Evolutionary conservation across 495 filamentous ascomycete species (phyloP).

Genomic region (Rhypophila decipiens): DNA sequence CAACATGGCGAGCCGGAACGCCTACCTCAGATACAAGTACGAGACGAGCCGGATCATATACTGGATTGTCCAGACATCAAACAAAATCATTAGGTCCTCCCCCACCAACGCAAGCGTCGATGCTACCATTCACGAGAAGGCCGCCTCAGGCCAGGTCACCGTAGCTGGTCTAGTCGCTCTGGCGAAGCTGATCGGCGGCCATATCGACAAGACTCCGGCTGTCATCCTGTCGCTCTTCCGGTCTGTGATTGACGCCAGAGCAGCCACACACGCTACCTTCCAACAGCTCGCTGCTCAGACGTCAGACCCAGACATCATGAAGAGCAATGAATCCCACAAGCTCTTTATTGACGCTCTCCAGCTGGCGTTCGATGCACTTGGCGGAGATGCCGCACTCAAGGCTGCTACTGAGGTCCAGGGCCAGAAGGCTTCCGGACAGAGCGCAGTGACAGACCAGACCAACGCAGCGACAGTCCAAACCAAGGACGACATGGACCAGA

Average conservation of each 20-base stretch:
- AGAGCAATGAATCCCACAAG: neutral
- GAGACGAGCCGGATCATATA: neutral
- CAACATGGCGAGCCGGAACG: neutral
- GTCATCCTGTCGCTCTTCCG: neutral
- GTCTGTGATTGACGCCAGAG: neutral
- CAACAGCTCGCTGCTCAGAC: neutral
- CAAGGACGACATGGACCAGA: neutral
- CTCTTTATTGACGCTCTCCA: neutral
- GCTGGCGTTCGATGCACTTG: neutral
- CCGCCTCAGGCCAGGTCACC: neutral
- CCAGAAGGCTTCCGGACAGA: too few relatives aligned
- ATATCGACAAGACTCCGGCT: neutral
- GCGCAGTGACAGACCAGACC: neutral
- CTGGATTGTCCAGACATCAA: neutral
- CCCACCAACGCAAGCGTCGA: too few relatives aligned
- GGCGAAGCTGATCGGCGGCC: neutral
- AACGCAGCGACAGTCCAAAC: neutral
- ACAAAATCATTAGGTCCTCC: neutral
- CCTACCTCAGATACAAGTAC: neutral
- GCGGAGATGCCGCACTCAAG: neutral
- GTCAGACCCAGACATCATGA: neutral
- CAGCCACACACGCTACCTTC: neutral
- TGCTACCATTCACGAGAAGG: neutral
- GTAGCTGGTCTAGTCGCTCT: neutral
- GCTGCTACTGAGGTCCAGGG: too few relatives aligned